Percentiles rank a stretch among this genome's conserved stretches.
phyloP scores from a whole-genome alignment of 2,329 filamentous ascomycete species.

The Stromatinia cepivora region DNA sequence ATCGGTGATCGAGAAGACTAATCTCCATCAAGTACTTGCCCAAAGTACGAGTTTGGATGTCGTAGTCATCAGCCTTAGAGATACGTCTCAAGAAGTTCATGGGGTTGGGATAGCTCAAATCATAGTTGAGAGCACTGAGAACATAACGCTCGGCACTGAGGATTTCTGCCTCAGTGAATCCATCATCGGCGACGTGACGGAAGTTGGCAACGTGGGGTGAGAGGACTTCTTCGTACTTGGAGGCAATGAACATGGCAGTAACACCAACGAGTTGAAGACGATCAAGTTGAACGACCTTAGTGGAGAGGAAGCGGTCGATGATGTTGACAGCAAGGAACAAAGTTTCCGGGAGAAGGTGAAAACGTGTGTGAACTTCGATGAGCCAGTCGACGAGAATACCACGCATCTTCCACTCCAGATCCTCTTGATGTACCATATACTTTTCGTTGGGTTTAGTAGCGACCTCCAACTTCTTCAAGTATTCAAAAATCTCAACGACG shows the following conservation, averaged over 20 bases:
- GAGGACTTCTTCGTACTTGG: constrained; percentile 97
- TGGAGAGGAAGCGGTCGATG: constrained; percentile 94
- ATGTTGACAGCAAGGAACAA: constrained; percentile 97
- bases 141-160: constrained; percentile 96
- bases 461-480: constrained; percentile 83
- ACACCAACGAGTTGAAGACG: constrained; percentile 95
- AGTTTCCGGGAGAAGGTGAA: constrained; percentile 92
- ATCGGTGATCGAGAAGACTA: constrained; percentile 89
- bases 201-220: constrained; percentile 98
- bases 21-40: constrained; percentile 99
- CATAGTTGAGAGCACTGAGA: constrained; percentile 87
- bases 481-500: constrained; percentile 95
- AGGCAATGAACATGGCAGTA: constrained; percentile 98
- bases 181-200: constrained; percentile 93
- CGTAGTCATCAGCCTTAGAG: constrained; percentile 98
- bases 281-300: constrained; percentile 93
- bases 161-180: constrained; percentile 93
- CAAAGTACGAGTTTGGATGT: constrained; percentile 94
- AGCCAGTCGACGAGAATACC: constrained; percentile 98
- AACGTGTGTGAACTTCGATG: constrained; percentile 95
- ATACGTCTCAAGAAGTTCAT: constrained; percentile 99
- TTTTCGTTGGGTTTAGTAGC: constrained; percentile 81
- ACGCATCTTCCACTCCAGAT: constrained; percentile 98
- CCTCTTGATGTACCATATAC: constrained; percentile 93
- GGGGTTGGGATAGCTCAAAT: constrained; percentile 97